These are phyloP conservation scores for Populus deltoides DNA, from an alignment of 345 rosid species.

Conservation along the genomic window DNA sequence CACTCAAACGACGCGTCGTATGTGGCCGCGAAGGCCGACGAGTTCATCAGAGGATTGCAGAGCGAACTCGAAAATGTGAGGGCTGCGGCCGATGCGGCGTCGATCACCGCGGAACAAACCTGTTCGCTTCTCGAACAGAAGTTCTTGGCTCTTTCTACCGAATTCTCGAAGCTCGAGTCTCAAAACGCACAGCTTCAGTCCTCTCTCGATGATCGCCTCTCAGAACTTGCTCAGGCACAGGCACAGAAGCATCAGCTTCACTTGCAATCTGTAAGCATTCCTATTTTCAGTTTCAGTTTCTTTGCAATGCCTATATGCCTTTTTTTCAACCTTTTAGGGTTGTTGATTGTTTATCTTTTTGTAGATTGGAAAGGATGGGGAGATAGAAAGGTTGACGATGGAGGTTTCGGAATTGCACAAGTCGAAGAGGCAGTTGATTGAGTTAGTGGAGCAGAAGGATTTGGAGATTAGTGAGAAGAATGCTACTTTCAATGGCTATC, in stretches of 20 bases:
- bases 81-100: constrained; percentile 78
- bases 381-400: constrained; percentile 60
- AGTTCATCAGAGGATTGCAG: constrained; percentile 52
- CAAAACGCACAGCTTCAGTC: constrained; percentile 62
- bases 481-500: constrained; percentile 58
- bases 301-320: neutral
- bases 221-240: constrained; percentile 70
- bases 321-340: neutral
- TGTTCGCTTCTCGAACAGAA: constrained; percentile 95
- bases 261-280: constrained; percentile 48
- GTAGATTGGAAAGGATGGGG: constrained; percentile 85
- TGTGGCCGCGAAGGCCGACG: constrained; percentile 79
- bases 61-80: constrained; percentile 65
- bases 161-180: constrained; percentile 61
- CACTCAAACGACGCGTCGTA: constrained; percentile 58
- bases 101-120: constrained; percentile 94
- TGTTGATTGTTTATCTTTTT: neutral
- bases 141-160: constrained; percentile 66
- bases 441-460: constrained; percentile 79
- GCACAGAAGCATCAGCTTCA: constrained; percentile 83
- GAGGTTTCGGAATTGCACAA: constrained; percentile 74
- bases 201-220: constrained; percentile 55
- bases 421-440: constrained; percentile 84
- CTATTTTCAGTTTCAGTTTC: neutral
- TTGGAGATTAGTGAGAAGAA: constrained; percentile 75